These are phyloP conservation scores for Hippophae tibetana DNA, from an alignment of 306 rosid species.

Conservation along the genomic window DNA sequence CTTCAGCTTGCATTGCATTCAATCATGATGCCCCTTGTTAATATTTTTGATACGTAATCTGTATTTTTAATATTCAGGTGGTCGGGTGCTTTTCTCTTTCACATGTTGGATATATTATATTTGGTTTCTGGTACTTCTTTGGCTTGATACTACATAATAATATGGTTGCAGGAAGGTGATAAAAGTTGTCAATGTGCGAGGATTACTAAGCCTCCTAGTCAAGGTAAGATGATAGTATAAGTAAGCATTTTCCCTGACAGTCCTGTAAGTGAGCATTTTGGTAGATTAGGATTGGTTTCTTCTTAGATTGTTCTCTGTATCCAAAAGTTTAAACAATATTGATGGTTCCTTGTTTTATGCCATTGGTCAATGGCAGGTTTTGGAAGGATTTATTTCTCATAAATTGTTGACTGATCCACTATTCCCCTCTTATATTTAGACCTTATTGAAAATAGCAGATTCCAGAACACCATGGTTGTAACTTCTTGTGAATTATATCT, in stretches of 20 bases:
- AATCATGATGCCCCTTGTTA: neutral
- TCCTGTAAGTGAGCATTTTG: neutral
- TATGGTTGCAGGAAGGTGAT: constrained; percentile 35
- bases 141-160: neutral
- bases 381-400: neutral
- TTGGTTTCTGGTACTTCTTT: constrained; percentile 2
- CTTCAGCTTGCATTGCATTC: neutral
- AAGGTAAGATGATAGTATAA: constrained; percentile 25
- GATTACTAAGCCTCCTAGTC: constrained; percentile 35
- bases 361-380: neutral
- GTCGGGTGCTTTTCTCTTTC: neutral
- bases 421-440: neutral
- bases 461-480: neutral
- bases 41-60: neutral
- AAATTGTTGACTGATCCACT: neutral
- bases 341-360: neutral
- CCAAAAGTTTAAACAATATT: neutral
- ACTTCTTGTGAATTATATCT: neutral
- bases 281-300: neutral
- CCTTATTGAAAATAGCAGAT: neutral
- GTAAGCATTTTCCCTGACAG: neutral
- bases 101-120: neutral
- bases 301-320: neutral
- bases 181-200: constrained; percentile 33
- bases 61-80: neutral